Percentiles rank a stretch among this genome's conserved stretches.
Evolutionary conservation across 805 yeast genomes (phyloP).

Genomic region (Yamadazyma takamatsuzukensis): DNA sequence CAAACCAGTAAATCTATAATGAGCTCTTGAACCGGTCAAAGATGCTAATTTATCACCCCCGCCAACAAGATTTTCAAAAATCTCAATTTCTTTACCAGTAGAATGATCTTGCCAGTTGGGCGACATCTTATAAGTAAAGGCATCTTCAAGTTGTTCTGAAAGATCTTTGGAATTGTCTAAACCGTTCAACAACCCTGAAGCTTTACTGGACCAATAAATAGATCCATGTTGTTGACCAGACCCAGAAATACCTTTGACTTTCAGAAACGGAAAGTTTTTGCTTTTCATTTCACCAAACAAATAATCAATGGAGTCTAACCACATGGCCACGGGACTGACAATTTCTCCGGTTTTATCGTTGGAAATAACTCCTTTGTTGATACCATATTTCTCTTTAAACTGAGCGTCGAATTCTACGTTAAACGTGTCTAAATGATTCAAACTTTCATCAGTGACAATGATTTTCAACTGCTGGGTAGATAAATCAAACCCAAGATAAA

Average conservation of each 20-base stretch:
- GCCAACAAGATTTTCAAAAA: constrained; percentile 58
- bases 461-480: constrained; percentile 88
- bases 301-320: constrained; percentile 79
- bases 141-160: constrained; percentile 43
- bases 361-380: constrained; percentile 65
- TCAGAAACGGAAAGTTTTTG: constrained; percentile 52
- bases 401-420: constrained; percentile 71
- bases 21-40: constrained; percentile 83
- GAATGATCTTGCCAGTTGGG: constrained; percentile 97
- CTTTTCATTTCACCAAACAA: constrained; percentile 50
- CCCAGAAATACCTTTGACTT: constrained; percentile 69
- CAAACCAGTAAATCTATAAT: constrained; percentile 87
- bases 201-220: constrained; percentile 66
- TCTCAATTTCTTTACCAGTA: constrained; percentile 63
- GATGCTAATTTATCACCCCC: constrained; percentile 57
- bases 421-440: constrained; percentile 54
- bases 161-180: constrained; percentile 35
- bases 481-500: constrained; percentile 74
- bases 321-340: constrained; percentile 81
- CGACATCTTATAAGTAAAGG: constrained; percentile 61
- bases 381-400: constrained; percentile 52
- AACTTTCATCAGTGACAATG: constrained; percentile 53
- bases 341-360: constrained; percentile 56
- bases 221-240: constrained; percentile 94
- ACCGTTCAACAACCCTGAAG: constrained; percentile 35